Percentiles rank a stretch among this genome's conserved stretches.
Evolutionary conservation across 208 protist genomes (phyloP).

Genomic region (Acanthamoeba rhysodes): DNA sequence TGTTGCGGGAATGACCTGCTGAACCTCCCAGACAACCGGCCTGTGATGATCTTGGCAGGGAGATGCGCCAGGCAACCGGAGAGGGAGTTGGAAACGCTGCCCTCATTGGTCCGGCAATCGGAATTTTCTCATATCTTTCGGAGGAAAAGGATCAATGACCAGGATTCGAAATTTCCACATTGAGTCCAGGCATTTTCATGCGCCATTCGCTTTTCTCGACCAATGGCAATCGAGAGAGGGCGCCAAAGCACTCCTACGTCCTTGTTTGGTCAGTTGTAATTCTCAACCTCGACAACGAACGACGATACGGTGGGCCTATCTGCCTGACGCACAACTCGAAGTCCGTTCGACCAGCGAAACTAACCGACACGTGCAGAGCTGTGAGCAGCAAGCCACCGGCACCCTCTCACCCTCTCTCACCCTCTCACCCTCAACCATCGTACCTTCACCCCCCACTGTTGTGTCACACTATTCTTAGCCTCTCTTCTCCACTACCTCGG

Average conservation of each 20-base stretch:
- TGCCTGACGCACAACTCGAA: neutral
- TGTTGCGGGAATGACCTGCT: no score
- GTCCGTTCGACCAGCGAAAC: neutral
- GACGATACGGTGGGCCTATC: neutral
- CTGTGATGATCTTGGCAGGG: no score
- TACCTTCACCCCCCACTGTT: no score
- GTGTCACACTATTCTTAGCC: no score
- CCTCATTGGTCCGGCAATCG: neutral
- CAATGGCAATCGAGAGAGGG: neutral
- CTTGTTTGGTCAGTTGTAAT: neutral
- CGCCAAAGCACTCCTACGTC: neutral
- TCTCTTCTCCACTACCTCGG: no score
- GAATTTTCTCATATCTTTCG: neutral
- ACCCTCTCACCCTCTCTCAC: no score
- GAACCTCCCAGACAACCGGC: no score
- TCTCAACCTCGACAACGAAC: neutral
- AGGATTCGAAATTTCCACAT: neutral
- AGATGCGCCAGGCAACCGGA: no score
- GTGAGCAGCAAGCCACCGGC: no score
- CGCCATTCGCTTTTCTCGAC: neutral
- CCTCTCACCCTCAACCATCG: no score
- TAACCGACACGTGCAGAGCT: neutral
- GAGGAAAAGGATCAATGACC: neutral
- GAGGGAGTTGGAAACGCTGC: neutral
- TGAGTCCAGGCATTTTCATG: neutral